Base-by-base conservation (phyloP, 495 filamentous ascomycete genomes). In the Xylaria longipes region DNA sequence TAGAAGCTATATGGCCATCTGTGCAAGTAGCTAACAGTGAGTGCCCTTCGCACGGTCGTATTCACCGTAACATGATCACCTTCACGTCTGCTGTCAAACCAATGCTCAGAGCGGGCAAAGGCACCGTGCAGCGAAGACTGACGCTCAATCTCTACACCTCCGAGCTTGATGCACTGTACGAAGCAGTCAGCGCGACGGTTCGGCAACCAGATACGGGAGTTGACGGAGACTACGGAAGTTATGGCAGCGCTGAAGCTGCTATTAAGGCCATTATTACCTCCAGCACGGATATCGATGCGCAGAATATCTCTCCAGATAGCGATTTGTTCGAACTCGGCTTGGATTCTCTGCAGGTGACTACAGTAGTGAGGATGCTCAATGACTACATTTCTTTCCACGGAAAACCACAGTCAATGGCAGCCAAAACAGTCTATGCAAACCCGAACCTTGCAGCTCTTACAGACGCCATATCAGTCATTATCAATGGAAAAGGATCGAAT, bases 61-160 rank as follows among this genome's bases (percentile, higher is more conserved):
- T 81, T 56, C 71, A 71, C 15, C 74, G 74, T 5, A 72, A 78
- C 62, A 73, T 80, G 46, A 74, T 79, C 35, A 29, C 73, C 29
- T 78, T 81, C 25, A 77, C 84, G 1, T 60, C 77, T 2, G 71
- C 71, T 2, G 77, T 73, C 11, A 86, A 84, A 65, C 86, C 86
- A 3, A 83, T 89, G 68, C 68, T 81, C 29, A 65, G 79, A 20
- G 81, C 87, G 3, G 79, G 76, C 2, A 89, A 90, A 78, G 88
- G 87, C 0, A 85, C 84, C 0, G 78, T 86, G 0, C 80, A 84
- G 73, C 79, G 87, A 8, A 76, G 77, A 39, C 63, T 78, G 14
- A 84, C 82, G 9, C 65, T 84, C 5, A 76, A 82, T n/a, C 70
- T 81, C n/a, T 89, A 88, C 71, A 69, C 77, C 20, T 72, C 78